Percentiles rank a stretch among this genome's conserved stretches.
phyloP scores from a whole-genome alignment of 2,329 filamentous ascomycete species.

The Helminthosporium solani region DNA sequence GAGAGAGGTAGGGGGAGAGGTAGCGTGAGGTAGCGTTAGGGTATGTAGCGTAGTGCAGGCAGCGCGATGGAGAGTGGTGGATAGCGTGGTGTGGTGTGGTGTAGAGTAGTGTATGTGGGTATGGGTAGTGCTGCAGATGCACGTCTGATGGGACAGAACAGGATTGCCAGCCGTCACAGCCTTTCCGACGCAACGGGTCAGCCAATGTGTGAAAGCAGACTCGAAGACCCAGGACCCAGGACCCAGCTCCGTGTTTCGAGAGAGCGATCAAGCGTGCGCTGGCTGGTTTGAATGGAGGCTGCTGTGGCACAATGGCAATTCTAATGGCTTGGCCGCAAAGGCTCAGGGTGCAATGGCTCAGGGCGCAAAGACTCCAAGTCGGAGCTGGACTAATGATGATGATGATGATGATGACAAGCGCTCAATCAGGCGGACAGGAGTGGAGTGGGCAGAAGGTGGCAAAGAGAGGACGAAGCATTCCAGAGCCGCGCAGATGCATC shows the following conservation, averaged over 20 bases:
- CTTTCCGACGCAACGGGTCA: constrained; percentile 37
- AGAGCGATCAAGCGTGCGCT: constrained; percentile 45
- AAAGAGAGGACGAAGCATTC: constrained; percentile 26
- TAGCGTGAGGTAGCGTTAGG: too few species aligned
- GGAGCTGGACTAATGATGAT: too few species aligned
- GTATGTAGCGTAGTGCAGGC: too few species aligned
- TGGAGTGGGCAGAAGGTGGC: constrained; percentile 41
- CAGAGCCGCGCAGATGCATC: constrained; percentile 35
- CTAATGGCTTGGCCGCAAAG: constrained; percentile 30
- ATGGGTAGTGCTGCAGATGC: constrained; percentile 27
- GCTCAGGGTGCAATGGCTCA: constrained; percentile 14
- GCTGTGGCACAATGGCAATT: constrained; percentile 35
- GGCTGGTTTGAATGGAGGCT: constrained; percentile 38
- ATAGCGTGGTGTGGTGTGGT: too few species aligned
- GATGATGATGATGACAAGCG: too few species aligned
- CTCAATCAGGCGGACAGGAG: constrained; percentile 43
- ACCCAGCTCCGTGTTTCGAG: constrained; percentile 45
- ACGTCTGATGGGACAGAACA: constrained; percentile 45
- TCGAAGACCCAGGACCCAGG: constrained; percentile 23
- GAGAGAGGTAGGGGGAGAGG: neutral
- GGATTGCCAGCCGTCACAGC: constrained; percentile 43
- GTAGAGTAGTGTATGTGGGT: too few species aligned
- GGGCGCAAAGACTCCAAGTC: too few species aligned
- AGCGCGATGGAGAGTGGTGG: too few species aligned
- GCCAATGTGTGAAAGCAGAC: constrained; percentile 32